phyloP scores from a whole-genome alignment of 495 filamentous ascomycete genomes.

The Penicillium mononematosum region DNA sequence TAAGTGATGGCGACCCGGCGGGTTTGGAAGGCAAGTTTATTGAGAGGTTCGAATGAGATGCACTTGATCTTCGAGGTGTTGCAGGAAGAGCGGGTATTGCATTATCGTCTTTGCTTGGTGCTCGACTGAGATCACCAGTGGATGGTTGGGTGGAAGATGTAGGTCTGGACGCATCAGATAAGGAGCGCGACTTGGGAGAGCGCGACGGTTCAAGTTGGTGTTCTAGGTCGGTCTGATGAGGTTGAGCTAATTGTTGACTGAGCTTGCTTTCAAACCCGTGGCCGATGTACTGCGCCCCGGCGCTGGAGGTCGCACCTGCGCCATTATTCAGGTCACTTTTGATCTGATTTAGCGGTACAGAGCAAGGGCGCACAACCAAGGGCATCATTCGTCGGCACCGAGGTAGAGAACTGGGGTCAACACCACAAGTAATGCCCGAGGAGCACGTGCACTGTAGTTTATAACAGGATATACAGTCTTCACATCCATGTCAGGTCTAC shows the following conservation, averaged over 20 bases:
- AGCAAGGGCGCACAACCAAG: conserved; percentile 1
- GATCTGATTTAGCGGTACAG: conserved; percentile 5
- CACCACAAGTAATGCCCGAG: not conserved
- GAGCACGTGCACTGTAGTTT: not conserved
- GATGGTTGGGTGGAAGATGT: conserved; percentile 26
- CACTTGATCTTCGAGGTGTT: conserved; percentile 64
- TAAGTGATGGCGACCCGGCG: conserved; percentile 53
- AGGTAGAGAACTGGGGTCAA: not conserved
- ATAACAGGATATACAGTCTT: not conserved
- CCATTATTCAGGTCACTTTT: conserved; percentile 23
- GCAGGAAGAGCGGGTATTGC: conserved; percentile 58
- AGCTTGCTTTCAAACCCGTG: conserved; percentile 42
- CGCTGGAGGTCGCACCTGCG: conserved; percentile 25
- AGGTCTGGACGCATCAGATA: conserved; percentile 46
- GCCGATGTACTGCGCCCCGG: conserved; percentile 24
- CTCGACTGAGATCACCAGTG: conserved; percentile 31
- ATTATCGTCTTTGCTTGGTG: conserved; percentile 75
- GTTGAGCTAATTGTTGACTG: conserved; percentile 41
- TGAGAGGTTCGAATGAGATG: conserved; percentile 61
- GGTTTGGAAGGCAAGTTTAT: conserved; percentile 68
- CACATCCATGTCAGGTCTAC: not conserved
- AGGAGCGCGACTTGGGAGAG: conserved; percentile 43
- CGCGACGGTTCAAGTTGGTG: conserved; percentile 21
- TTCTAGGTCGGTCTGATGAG: conserved; percentile 20
- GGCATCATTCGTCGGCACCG: conserved; percentile 8